These are phyloP conservation scores for Gymnopilus junonius DNA, from an alignment of 768 basidiomycete genomes.

Conservation along the genomic window DNA sequence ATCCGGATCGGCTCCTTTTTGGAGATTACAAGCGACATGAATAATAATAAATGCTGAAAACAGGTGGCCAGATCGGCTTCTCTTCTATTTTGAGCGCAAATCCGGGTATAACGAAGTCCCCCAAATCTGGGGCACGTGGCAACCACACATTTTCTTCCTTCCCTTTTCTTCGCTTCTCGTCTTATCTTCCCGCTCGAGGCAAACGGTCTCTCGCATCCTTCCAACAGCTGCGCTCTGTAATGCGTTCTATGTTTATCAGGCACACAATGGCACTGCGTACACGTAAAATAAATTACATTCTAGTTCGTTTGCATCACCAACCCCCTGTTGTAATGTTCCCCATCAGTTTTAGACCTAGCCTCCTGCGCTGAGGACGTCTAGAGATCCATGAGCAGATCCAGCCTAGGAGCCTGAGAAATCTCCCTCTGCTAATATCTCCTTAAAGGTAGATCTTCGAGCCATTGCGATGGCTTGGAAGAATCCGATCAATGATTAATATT, in stretches of 20 bases:
- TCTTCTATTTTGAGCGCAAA: constrained; percentile 15
- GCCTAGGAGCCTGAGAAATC: constrained; percentile 4
- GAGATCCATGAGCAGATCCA: constrained; percentile 11
- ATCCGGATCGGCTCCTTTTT: constrained; percentile 22
- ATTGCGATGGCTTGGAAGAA: constrained; percentile 14
- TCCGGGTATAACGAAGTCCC: constrained; percentile 21
- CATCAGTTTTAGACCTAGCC: constrained; percentile 24
- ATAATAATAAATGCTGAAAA: constrained; percentile 12
- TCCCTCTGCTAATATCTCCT: constrained; percentile 13
- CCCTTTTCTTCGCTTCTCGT: not conserved
- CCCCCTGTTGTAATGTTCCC: constrained; percentile 18
- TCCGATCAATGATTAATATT: constrained; percentile 20
- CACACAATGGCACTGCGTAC: constrained; percentile 1
- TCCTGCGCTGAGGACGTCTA: not conserved
- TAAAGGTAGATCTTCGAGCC: constrained; percentile 15
- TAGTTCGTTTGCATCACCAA: constrained; percentile 10
- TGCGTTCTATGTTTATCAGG: constrained; percentile 1
- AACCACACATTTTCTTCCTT: constrained; percentile 11
- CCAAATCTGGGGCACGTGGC: constrained; percentile 25
- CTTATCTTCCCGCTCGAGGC: not conserved
- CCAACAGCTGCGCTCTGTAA: not conserved
- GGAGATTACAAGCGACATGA: constrained; percentile 10
- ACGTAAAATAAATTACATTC: constrained; percentile 15
- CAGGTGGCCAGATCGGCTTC: constrained; percentile 1
- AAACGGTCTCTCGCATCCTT: not conserved